phyloP scores from a whole-genome alignment of 108 stramenopile genomes.

The Schizochytrium sp. region DNA sequence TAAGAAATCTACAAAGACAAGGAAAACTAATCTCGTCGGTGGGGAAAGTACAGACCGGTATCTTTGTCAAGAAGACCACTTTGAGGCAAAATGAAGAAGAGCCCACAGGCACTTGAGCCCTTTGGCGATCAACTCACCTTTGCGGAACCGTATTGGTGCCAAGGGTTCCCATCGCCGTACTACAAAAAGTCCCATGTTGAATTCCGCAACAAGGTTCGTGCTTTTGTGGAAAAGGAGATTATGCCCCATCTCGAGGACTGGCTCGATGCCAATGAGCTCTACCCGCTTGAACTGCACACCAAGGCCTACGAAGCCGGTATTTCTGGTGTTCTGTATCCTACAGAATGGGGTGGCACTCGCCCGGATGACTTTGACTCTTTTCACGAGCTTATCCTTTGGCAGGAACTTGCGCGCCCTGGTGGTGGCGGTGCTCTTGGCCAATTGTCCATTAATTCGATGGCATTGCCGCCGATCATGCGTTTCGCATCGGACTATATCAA shows the following conservation, averaged over 20 bases:
- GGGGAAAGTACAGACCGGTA: not conserved
- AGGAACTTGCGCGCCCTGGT: slow-evolving; percentile 26
- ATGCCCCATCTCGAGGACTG: slow-evolving; percentile 20
- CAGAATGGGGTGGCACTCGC: slow-evolving; percentile 41
- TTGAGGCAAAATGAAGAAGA: slow-evolving; percentile 6
- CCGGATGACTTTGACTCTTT: slow-evolving; percentile 50
- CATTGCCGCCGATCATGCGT: slow-evolving; percentile 51
- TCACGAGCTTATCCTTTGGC: slow-evolving; percentile 59
- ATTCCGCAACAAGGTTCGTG: slow-evolving; percentile 48
- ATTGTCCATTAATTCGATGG: slow-evolving; percentile 47
- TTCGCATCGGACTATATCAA: slow-evolving; percentile 57
- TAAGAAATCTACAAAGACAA: too few relatives aligned
- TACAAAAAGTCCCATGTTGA: slow-evolving; percentile 51
- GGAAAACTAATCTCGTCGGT: too few relatives aligned
- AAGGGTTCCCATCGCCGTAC: slow-evolving; percentile 55
- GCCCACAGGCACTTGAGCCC: slow-evolving; percentile 23
- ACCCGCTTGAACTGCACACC: slow-evolving; percentile 51
- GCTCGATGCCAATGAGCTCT: slow-evolving; percentile 12
- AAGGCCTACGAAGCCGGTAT: slow-evolving; percentile 61
- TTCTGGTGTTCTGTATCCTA: slow-evolving; percentile 31
- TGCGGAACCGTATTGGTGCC: slow-evolving; percentile 46
- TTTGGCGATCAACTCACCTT: slow-evolving; percentile 51
- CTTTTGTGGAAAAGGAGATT: slow-evolving; percentile 59
- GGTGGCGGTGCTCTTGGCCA: slow-evolving; percentile 50
- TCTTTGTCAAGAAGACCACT: not conserved